Percentiles rank a stretch among this genome's conserved stretches.
phyloP scores from a whole-genome alignment of 2,329 filamentous ascomycete genomes.

The Phoma sp. region DNA sequence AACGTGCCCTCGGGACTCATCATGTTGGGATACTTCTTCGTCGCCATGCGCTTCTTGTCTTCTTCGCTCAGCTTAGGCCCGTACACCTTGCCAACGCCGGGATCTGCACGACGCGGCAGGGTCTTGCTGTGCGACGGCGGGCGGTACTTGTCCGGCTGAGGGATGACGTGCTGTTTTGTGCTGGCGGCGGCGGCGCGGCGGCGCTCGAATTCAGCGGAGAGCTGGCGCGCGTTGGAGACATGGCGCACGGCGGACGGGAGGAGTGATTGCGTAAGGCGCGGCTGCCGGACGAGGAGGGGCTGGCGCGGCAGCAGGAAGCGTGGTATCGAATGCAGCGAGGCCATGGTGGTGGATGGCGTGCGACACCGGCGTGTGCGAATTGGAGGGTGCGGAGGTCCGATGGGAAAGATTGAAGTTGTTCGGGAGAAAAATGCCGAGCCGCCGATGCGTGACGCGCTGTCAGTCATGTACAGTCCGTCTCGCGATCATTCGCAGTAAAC shows the following conservation, averaged over 20 bases:
- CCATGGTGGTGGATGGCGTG: slow-evolving; percentile 33
- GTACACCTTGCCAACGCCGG: slow-evolving; percentile 68
- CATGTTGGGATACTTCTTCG: slow-evolving; percentile 83
- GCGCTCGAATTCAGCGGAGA: slow-evolving; percentile 39
- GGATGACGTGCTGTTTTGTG: slow-evolving; percentile 62
- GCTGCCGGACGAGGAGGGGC: slow-evolving; percentile 31
- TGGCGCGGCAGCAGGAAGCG: slow-evolving; percentile 43
- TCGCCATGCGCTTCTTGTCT: slow-evolving; percentile 70
- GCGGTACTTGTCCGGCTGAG: slow-evolving; percentile 87
- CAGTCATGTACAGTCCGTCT: too few species aligned
- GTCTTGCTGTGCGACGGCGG: slow-evolving; percentile 83
- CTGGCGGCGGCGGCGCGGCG: slow-evolving; percentile 40
- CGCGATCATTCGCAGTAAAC: too few species aligned
- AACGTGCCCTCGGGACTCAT: slow-evolving; percentile 84
- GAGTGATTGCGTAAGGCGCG: slow-evolving; percentile 26
- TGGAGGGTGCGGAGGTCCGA: slow-evolving; percentile 26
- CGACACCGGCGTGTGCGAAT: slow-evolving; percentile 16
- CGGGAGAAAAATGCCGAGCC: slow-evolving; percentile 6
- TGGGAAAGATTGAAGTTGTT: slow-evolving; percentile 22
- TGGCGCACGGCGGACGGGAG: slow-evolving; percentile 30
- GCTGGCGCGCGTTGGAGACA: slow-evolving; percentile 39
- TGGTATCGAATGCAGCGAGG: slow-evolving; percentile 41
- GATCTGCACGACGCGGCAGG: slow-evolving; percentile 64
- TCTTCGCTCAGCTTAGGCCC: slow-evolving; percentile 72
- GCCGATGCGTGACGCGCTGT: background rate